Evolutionary conservation across 2,329 filamentous ascomycete species (phyloP).

Genomic region (Colletotrichum musicola): DNA sequence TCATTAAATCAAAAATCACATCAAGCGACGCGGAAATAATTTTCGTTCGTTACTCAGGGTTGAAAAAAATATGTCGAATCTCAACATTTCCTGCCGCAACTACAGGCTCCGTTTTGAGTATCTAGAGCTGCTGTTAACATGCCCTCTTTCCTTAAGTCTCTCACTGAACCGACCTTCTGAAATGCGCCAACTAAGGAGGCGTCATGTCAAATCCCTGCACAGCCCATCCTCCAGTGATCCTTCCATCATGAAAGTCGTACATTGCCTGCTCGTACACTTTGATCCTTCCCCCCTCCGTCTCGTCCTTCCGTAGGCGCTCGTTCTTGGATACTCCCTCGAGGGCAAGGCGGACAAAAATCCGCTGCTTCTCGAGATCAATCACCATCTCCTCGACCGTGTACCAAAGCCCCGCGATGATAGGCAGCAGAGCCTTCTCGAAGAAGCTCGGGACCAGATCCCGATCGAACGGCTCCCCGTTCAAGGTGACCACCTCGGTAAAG

Average conservation of each 20-base stretch:
- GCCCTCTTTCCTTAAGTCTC: too few species aligned
- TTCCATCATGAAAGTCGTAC: slow-evolving; percentile 4
- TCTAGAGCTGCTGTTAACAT: too few species aligned
- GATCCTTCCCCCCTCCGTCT: background rate
- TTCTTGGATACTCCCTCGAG: slow-evolving; percentile 23
- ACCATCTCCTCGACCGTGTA: slow-evolving; percentile 21
- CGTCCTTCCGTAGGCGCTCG: slow-evolving; percentile 9
- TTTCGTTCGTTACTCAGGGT: too few species aligned
- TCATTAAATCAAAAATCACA: too few species aligned
- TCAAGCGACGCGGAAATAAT: too few species aligned
- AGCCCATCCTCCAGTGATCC: slow-evolving; percentile 12
- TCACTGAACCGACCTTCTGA: too few species aligned
- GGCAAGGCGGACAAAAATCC: slow-evolving; percentile 13
- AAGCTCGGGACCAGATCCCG: background rate
- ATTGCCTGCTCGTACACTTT: slow-evolving; percentile 16
- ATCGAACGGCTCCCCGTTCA: background rate
- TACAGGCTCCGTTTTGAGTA: too few species aligned
- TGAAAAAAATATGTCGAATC: too few species aligned
- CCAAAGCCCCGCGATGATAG: slow-evolving; percentile 18
- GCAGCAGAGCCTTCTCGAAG: background rate
- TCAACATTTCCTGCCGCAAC: too few species aligned
- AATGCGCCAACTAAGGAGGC: background rate
- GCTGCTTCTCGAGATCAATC: slow-evolving; percentile 21
- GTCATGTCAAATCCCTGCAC: slow-evolving; percentile 14
- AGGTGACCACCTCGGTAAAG: background rate